Base-by-base conservation (phyloP, 2,329 filamentous ascomycete species). In the Penicillium capsulatum region DNA sequence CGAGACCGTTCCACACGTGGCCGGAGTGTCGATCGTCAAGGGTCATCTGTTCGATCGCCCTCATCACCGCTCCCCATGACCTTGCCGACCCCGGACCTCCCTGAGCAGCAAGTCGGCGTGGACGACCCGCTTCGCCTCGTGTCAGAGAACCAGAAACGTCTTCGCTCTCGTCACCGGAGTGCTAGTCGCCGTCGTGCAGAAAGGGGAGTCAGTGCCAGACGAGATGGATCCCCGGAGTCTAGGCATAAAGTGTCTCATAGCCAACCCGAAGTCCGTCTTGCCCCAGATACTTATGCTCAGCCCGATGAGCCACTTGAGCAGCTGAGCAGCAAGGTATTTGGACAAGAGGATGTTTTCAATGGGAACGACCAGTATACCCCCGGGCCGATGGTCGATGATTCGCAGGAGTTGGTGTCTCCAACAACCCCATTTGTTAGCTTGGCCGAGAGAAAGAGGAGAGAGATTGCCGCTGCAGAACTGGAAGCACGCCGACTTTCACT, bases 401-500 rank as follows among this genome's bases (percentile, higher is more conserved):
- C 46, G 31, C 54, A 51, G 7, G 55, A 57, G 6, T 22, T 46
- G 7, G 46, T 49, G 5, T 54, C 47, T 9, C 48, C 51, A 16
- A 56, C 46, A 7, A 40, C 53, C 9, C 53, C 51, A 11, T 45
- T 55, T 3, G 42, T 54, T 17, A 55, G 48, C 75, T 53, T 81
- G 73, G 74, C 79, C 22, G 81, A 85, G 44, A 71, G 78, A 32
- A 77, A 79, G 33, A 84, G 83, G 65, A 86, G 83, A 65, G 84
- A 88, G 50, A 72, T 81, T 34, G 85, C 85, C 7, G 88, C 89
- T 6, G 81, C 84, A 33, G 90, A 96, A 64, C 77, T 97, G 1
- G 90, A 96, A 64, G 86, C 92, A 56, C 81, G 91, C 17, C 82
- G 91, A 42, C 80, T 86, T 58, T 96, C 91, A 10, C 73, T 94